Conservation (phyloP, 2,329 filamentous ascomycete species). For the Myriosclerotinia scirpicola region DNA sequence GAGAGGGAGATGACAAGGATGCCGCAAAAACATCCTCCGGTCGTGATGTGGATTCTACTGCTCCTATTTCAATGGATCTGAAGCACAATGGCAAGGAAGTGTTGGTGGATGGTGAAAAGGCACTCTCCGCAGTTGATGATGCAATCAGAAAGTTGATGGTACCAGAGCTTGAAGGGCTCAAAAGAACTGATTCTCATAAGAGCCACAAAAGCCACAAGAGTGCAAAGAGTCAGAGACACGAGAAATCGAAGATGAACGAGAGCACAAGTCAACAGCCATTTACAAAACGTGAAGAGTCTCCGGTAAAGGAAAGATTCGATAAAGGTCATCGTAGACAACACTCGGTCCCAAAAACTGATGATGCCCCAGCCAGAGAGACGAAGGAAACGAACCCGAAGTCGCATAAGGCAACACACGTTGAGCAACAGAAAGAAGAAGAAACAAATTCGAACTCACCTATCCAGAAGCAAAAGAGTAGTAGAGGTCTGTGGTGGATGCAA, state of each 20-base stretch:
- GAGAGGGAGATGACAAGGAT: slow-evolving; percentile 21
- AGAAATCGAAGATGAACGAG: slow-evolving; percentile 18
- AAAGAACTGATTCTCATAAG: slow-evolving; percentile 18
- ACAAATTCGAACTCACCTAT: neutral
- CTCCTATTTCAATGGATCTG: neutral
- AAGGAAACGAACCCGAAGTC: slow-evolving; percentile 2
- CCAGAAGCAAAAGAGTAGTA: slow-evolving; percentile 21
- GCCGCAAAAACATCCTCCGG: slow-evolving; percentile 5
- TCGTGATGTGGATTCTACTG: slow-evolving; percentile 8
- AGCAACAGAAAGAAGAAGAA: neutral
- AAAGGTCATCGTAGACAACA: slow-evolving; percentile 13
- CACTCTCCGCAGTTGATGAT: slow-evolving; percentile 21
- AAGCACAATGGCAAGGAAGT: slow-evolving; percentile 13
- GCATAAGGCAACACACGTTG: neutral
- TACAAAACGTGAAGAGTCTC: slow-evolving; percentile 15
- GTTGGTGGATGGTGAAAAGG: slow-evolving; percentile 10
- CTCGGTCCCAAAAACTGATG: neutral
- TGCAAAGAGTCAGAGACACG: neutral
- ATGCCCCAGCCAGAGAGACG: neutral
- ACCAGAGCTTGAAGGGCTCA: slow-evolving; percentile 18
- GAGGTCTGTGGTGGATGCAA: slow-evolving; percentile 23
- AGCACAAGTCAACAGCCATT: slow-evolving; percentile 9
- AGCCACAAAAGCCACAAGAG: slow-evolving; percentile 17
- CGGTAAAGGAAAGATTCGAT: slow-evolving; percentile 4
- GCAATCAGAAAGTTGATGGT: slow-evolving; percentile 18